Evolutionary conservation across 208 protist genomes (phyloP).

Genomic region (Acanthamoeba rhysodes): DNA sequence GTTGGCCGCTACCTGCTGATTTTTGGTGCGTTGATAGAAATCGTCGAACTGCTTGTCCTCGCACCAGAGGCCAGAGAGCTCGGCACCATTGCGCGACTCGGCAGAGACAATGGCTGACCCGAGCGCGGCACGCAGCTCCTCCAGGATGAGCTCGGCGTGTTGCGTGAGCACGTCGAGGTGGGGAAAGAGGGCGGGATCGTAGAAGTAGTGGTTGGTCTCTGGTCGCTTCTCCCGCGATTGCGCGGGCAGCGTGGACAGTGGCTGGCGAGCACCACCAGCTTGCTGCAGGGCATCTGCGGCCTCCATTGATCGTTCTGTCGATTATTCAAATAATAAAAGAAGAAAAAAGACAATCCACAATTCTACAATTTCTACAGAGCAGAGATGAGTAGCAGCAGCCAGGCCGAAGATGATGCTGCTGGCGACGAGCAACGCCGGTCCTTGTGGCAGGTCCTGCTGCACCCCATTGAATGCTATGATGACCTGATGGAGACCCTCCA

Average conservation of each 20-base stretch:
- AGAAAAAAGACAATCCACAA: no score
- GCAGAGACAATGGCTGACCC: neutral
- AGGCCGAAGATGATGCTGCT: neutral
- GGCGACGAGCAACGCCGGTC: neutral
- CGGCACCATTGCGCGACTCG: slow-evolving; percentile 33
- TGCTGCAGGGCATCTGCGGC: neutral
- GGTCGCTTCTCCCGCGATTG: slow-evolving; percentile 32
- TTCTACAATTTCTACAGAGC: no score
- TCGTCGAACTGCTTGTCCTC: slow-evolving; percentile 70
- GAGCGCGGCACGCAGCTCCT: slow-evolving; percentile 20
- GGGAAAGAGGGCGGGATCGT: slow-evolving; percentile 66
- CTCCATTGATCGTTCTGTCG: neutral
- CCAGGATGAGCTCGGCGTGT: slow-evolving; percentile 11
- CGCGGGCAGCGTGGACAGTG: neutral
- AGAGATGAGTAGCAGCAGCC: no score
- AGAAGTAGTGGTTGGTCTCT: slow-evolving; percentile 71
- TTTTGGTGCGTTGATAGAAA: slow-evolving; percentile 69
- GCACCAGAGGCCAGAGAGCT: slow-evolving; percentile 61
- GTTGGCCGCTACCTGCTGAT: slow-evolving; percentile 1
- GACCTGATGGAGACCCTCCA: slow-evolving; percentile 27
- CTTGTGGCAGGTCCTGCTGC: slow-evolving; percentile 16
- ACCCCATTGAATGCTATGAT: slow-evolving; percentile 27
- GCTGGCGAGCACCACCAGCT: neutral
- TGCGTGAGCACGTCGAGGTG: slow-evolving; percentile 36
- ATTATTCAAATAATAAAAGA: neutral